Evolutionary conservation across 352 stramenopile genomes (phyloP).

Genomic region (Globisporangium megalacanthum): DNA sequence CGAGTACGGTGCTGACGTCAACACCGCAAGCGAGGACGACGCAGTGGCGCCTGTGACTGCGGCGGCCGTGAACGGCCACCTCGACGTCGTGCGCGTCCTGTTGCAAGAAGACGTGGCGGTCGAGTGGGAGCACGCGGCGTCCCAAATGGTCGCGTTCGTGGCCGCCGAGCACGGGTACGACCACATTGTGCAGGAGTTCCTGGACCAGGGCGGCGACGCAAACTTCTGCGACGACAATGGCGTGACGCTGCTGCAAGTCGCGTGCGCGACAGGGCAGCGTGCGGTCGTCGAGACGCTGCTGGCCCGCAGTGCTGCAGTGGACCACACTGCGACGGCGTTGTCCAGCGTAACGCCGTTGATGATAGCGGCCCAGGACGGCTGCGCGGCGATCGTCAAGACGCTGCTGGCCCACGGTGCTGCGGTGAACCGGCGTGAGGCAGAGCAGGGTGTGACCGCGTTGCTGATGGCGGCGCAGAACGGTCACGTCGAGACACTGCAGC

Average conservation of each 20-base stretch:
- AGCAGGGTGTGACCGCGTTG: slow-evolving; percentile 6
- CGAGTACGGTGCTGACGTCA: slow-evolving; percentile 2
- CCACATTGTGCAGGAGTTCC: slow-evolving; percentile 3
- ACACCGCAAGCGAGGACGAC: slow-evolving; percentile 1
- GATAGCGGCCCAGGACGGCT: slow-evolving; percentile 6
- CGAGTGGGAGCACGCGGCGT: slow-evolving; percentile 2
- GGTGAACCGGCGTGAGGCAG: background rate
- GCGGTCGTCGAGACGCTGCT: background rate
- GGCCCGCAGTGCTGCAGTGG: slow-evolving; percentile 1
- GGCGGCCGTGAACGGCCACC: background rate
- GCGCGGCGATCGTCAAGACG: background rate
- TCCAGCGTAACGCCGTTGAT: slow-evolving; percentile 7
- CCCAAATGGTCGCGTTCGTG: background rate
- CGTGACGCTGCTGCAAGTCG: slow-evolving; percentile 8
- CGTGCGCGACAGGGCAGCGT: background rate
- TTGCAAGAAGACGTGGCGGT: slow-evolving; percentile 2
- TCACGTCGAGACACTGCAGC: slow-evolving; percentile 1
- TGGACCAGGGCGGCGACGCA: background rate
- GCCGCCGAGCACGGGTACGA: slow-evolving; percentile 3
- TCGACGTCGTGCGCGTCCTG: slow-evolving; percentile 6
- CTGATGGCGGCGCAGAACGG: slow-evolving; percentile 1
- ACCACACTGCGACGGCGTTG: background rate
- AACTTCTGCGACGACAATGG: slow-evolving; percentile 2
- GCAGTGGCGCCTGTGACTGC: slow-evolving; percentile 1
- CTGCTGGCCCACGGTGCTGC: slow-evolving; percentile 1